Evolutionary conservation across 2,329 filamentous ascomycete genomes (phyloP).

Genomic region (Ophiobolus disseminans): DNA sequence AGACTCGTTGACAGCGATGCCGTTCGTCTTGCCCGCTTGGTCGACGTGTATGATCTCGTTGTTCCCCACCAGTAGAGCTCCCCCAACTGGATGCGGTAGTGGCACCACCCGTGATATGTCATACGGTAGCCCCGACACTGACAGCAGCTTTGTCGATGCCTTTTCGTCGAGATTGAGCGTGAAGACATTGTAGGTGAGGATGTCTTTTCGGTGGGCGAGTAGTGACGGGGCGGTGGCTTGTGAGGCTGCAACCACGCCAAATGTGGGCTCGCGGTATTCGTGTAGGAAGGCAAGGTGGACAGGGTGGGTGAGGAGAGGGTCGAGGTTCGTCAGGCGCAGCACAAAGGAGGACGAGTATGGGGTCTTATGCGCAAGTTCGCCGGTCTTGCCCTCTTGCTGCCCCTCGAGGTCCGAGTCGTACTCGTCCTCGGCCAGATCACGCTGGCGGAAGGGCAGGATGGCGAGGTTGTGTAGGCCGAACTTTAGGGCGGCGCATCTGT

Average conservation of each 20-base stretch:
- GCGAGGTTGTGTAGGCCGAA: constrained; percentile 89
- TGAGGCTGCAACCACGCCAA: constrained; percentile 87
- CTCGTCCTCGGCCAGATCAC: constrained; percentile 87
- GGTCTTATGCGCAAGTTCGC: constrained; percentile 57
- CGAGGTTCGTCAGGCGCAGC: constrained; percentile 84
- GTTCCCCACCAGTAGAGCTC: constrained; percentile 81
- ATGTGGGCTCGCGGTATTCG: constrained; percentile 97
- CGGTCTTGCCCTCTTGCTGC: constrained; percentile 37
- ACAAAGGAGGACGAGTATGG: constrained; percentile 93
- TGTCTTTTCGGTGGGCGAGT: constrained; percentile 77
- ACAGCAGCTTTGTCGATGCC: constrained; percentile 90
- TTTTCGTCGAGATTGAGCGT: constrained; percentile 92
- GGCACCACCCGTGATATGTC: constrained; percentile 85
- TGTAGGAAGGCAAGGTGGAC: constrained; percentile 92
- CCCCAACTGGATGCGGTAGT: constrained; percentile 84
- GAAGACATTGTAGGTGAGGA: constrained; percentile 90
- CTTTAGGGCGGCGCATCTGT: constrained; percentile 91
- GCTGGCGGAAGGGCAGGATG: constrained; percentile 89
- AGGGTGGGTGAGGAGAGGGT: constrained; percentile 84
- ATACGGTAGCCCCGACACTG: constrained; percentile 82
- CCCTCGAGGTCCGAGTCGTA: constrained; percentile 85
- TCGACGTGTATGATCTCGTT: constrained; percentile 96
- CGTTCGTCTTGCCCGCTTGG: constrained; percentile 91
- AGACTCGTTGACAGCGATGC: constrained; percentile 91
- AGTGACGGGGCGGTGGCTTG: constrained; percentile 76